phyloP scores from a whole-genome alignment of 2,329 filamentous ascomycete species.

The Sordariomycetes sp. region DNA sequence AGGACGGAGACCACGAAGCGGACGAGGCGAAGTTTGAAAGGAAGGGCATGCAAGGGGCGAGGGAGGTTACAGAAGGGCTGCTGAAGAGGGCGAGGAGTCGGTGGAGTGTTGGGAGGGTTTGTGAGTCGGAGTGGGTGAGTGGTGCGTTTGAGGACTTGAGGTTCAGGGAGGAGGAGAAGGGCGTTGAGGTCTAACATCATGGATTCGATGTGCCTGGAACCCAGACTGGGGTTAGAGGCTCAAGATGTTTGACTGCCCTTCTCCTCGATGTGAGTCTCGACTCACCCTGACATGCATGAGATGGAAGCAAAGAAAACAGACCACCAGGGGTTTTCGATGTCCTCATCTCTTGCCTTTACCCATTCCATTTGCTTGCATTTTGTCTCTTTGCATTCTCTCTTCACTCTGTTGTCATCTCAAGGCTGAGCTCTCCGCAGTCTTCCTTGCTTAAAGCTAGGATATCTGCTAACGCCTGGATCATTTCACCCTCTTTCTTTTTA shows the following conservation, averaged over 20 bases:
- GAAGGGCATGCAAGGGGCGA: slow-evolving; percentile 61
- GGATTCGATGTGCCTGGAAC: neutral
- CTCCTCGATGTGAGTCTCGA: neutral
- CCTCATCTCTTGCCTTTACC: neutral
- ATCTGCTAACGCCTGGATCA: too few species aligned
- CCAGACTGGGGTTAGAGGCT: neutral
- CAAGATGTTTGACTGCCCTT: neutral
- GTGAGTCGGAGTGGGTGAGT: slow-evolving; percentile 63
- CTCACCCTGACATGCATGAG: neutral
- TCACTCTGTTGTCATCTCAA: neutral
- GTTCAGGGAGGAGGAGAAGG: slow-evolving; percentile 49
- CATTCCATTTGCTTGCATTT: neutral
- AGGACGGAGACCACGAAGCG: slow-evolving; percentile 77
- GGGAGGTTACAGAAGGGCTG: slow-evolving; percentile 72
- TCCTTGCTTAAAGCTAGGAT: too few species aligned
- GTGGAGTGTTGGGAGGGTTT: slow-evolving; percentile 65
- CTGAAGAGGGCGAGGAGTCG: slow-evolving; percentile 73
- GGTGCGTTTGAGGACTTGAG: slow-evolving; percentile 50
- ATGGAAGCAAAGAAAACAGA: neutral
- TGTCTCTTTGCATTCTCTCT: neutral
- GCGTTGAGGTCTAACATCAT: slow-evolving; percentile 33
- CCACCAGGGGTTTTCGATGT: neutral
- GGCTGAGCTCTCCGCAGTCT: too few species aligned
- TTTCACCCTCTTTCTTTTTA: neutral
- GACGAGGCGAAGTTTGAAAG: slow-evolving; percentile 49